Base-by-base conservation (phyloP, 139 green algal genomes). In the Microglena sp. region DNA sequence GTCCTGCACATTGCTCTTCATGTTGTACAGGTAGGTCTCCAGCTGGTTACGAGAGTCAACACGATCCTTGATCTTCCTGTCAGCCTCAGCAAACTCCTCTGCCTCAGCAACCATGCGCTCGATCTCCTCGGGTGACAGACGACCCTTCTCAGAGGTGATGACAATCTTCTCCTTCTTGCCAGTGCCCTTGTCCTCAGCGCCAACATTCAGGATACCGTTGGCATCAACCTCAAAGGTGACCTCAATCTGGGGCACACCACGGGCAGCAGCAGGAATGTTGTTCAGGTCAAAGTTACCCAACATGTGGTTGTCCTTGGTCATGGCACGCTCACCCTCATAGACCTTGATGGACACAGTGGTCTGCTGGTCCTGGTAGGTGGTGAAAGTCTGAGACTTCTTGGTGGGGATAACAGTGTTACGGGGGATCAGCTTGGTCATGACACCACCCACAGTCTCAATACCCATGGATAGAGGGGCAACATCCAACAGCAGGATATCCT, bases 301-400 rank as follows among this genome's bases (percentile, higher is more conserved):
- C 76, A 86, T 82, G 77, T 95, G 84, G 84, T 94, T 95, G 84
- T 97, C 90, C 83, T 92, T 92, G 59, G 87, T 95, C 86, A 95
- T 92, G 61, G 86, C 78, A 36, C 90, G 86, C 84, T 97, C 90
- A 33, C 90, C 89, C 80, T 93, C 84, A 67, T 81, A 92, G 33
- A 94, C 86, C 84, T 94, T 79, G 68, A 96, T 96, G 31, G 81
- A 86, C 59, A 95, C 89, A 18, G 84, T 93, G 40, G 78, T 84
- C 79, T 99, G 94, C 61, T 98, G 78, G 77, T 99, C 94, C 79
- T 96, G 84, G 85, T 97, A 97, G 11, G 94, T 99, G 70, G 93
- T 95, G 88, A 99, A 99, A 29, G 84, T 88, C 87, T 98, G 92
- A 29, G 71, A 86, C 85, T 99, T 99, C 86, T 98, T 98, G 69